Evolutionary conservation across 306 rosid species (phyloP), one percentile per base, ranked within the genome.

Genomic region (Pterocarpus santalinus): DNA sequence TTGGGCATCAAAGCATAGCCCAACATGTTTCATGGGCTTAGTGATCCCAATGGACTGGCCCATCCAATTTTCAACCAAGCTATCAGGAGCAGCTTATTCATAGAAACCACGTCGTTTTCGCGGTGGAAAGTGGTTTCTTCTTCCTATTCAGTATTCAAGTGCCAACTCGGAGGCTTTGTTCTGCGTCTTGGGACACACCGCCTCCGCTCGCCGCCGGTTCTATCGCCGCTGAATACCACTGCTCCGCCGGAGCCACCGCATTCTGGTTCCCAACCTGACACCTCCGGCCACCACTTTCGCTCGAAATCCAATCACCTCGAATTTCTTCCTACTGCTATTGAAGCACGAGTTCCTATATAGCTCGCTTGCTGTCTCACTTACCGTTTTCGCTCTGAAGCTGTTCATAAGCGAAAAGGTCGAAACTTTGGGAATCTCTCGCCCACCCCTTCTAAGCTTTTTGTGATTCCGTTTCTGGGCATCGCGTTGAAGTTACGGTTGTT

Each of bases 401-500:
- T 35, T 7, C 17, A 32, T 16, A 32, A 13, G 61, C 7, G 30
- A 35, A 77, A 65, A 51, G 33, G 5, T 78, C 46, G 7, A 7
- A 5, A 11, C 28, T 79, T 78, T 64, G 1, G 28, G 79, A 55
- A 72, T 47, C 53, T 66, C 16, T 49, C 49, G 1, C 36, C 17
- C 35, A n/a, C 10, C 10, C 7, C 55, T 69, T 76, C 58, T 5
- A 2, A 79, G 57, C 60, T 51, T 78, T 79, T 33, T 9, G 3
- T 1, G 13, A 75, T 74, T 39, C 30, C 7, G 74, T 56, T 80
- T 60, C 67, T 47, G 71, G 34, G 43, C 8, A 36, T 77, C 17
- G 77, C 66, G 77, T 85, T 72, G n/a, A 61, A 76, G 80, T 73
- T 79, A 74, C 64, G 72, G 8, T 41, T 34, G 10, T 41, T 44